These are phyloP conservation scores for Aspergillus homomorphus DNA, from an alignment of 495 filamentous ascomycete species.

Conservation along the genomic window DNA sequence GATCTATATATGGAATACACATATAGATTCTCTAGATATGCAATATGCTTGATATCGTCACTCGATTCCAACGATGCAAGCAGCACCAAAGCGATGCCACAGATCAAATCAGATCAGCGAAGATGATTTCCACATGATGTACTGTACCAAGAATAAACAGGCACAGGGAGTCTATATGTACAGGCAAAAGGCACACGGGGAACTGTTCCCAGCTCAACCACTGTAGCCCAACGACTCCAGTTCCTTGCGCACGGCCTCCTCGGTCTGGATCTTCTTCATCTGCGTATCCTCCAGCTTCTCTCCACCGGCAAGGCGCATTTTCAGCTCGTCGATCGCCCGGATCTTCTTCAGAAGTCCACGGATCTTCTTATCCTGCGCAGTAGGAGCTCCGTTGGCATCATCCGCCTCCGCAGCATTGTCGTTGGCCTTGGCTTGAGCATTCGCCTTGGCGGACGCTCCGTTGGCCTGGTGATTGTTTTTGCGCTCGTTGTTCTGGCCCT, in stretches of 20 bases:
- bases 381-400: slow-evolving; percentile 32
- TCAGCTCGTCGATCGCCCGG: slow-evolving; percentile 93
- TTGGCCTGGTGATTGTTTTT: slow-evolving; percentile 40
- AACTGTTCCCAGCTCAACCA: slow-evolving; percentile 27
- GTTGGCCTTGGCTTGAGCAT: slow-evolving; percentile 42
- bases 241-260: slow-evolving; percentile 77
- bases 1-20: background rate
- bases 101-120: background rate
- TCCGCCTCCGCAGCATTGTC: slow-evolving; percentile 31
- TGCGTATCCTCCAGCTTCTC: slow-evolving; percentile 98
- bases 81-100: background rate
- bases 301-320: slow-evolving; percentile 88
- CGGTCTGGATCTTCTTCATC: slow-evolving; percentile 95
- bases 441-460: slow-evolving; percentile 23
- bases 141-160: background rate
- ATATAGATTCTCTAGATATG: background rate
- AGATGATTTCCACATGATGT: background rate
- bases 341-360: slow-evolving; percentile 93
- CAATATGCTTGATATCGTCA: background rate
- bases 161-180: slow-evolving; percentile 11
- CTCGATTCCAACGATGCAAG: background rate
- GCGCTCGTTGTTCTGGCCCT: slow-evolving; percentile 40
- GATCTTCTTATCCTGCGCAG: slow-evolving; percentile 79
- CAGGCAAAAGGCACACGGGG: background rate
- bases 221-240: slow-evolving; percentile 60